These are phyloP conservation scores for Ilex aquifolium DNA, from an alignment of 257 asterid genomes.

Conservation along the genomic window DNA sequence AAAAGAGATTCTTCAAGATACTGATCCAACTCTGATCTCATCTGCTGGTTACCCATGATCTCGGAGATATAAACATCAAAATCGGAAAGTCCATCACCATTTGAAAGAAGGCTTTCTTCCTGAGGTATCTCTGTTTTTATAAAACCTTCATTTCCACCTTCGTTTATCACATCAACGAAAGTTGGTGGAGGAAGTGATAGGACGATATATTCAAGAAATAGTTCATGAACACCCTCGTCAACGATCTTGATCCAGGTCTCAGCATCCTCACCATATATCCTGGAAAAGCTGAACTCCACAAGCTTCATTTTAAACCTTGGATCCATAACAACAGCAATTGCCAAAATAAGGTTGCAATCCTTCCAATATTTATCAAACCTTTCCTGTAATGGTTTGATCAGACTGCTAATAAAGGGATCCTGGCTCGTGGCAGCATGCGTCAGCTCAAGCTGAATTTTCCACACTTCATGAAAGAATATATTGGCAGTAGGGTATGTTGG, in stretches of 20 bases:
- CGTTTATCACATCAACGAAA: constrained; percentile 28
- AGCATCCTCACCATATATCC: constrained; percentile 44
- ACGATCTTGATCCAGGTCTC: constrained; percentile 38
- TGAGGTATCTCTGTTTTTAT: constrained; percentile 26
- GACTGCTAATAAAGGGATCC: constrained; percentile 30
- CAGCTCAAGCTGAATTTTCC: constrained; percentile 49
- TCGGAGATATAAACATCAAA: constrained; percentile 49
- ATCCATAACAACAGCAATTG: constrained; percentile 70
- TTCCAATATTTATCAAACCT: constrained; percentile 48
- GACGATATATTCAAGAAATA: constrained; percentile 37
- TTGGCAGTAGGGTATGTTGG: constrained; percentile 49
- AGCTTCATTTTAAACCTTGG: constrained; percentile 66
- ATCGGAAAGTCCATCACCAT: constrained; percentile 38
- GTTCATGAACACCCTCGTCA: constrained; percentile 44
- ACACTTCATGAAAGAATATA: constrained; percentile 49
- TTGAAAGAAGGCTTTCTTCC: constrained; percentile 26
- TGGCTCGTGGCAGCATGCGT: constrained; percentile 36
- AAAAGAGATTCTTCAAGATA: constrained; percentile 51
- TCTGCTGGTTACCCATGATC: constrained; percentile 30
- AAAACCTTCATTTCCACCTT: constrained; percentile 22
- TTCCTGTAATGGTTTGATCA: constrained; percentile 41
- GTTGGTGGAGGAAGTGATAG: constrained; percentile 31
- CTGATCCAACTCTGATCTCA: constrained; percentile 53
- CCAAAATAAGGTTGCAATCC: constrained; percentile 48
- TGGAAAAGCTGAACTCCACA: constrained; percentile 43